These are phyloP conservation scores for Cryptococcus sp. DNA, from an alignment of 1,284 basidiomycete species.

Conservation along the genomic window DNA sequence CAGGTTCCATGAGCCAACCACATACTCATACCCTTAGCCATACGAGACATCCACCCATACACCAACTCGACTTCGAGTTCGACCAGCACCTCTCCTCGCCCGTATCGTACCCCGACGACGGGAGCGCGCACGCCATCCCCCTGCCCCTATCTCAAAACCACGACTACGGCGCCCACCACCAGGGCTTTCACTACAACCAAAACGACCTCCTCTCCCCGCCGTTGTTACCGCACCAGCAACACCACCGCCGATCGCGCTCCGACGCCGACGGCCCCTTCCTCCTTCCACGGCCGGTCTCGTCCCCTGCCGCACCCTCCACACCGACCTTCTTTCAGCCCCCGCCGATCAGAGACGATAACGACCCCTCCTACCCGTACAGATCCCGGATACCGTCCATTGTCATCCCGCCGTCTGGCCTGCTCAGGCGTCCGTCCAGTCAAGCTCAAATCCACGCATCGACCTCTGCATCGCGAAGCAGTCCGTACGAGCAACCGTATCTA, in stretches of 20 bases:
- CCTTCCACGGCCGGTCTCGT: neutral
- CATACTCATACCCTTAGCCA: no score
- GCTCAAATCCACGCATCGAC: no score
- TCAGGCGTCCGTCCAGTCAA: no score
- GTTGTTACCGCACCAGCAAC: conserved; percentile 12
- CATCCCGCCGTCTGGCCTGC: neutral
- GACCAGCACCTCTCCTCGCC: conserved; percentile 13
- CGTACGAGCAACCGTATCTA: no score
- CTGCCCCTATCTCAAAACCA: conserved; percentile 2
- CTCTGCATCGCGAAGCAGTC: no score
- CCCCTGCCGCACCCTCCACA: no score
- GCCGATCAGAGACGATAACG: no score
- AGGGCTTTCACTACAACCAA: neutral
- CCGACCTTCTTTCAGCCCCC: no score
- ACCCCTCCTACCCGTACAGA: no score
- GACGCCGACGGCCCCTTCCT: conserved; percentile 2
- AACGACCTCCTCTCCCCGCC: conserved; percentile 5
- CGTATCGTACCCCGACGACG: conserved; percentile 9
- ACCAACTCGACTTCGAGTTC: no score
- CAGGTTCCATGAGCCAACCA: no score
- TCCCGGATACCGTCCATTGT: neutral
- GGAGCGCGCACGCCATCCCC: neutral
- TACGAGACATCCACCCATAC: conserved; percentile 6
- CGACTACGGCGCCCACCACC: neutral
- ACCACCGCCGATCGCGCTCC: conserved; percentile 6